phyloP scores from a whole-genome alignment of 192 early-diverging fungal species.

The Backusella tarrabulga region DNA sequence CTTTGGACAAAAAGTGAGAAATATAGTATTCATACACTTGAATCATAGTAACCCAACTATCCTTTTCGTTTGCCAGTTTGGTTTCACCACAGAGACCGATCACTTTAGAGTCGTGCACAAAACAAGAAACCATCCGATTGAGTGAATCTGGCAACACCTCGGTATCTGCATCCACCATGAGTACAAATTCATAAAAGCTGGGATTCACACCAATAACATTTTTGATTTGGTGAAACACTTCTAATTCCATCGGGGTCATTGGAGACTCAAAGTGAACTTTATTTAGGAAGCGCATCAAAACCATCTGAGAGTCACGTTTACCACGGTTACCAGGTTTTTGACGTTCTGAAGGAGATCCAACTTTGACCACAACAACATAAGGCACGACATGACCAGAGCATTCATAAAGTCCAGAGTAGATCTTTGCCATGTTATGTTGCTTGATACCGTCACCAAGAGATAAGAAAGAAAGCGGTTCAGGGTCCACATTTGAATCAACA shows the following conservation, averaged over 20 bases:
- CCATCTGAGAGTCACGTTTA: conserved; percentile 98
- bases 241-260: conserved; percentile 96
- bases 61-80: conserved; percentile 85
- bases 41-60: conserved; percentile 96
- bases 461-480: conserved; percentile 84
- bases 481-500: conserved; percentile 78
- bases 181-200: conserved; percentile 90
- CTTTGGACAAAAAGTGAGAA: conserved; percentile 92
- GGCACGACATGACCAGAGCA: conserved; percentile 91
- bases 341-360: conserved; percentile 83
- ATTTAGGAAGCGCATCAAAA: conserved; percentile 96
- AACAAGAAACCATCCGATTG: conserved; percentile 85
- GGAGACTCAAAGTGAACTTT: conserved; percentile 90
- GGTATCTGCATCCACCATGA: conserved; percentile 98
- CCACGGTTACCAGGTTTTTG: conserved; percentile 93
- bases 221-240: conserved; percentile 98
- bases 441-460: conserved; percentile 89
- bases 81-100: conserved; percentile 97
- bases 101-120: conserved; percentile 88
- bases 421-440: conserved; percentile 96
- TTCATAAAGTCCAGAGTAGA: conserved; percentile 97
- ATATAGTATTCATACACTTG: conserved; percentile 99
- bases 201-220: conserved; percentile 97
- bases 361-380: conserved; percentile 95
- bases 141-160: conserved; percentile 87